These are phyloP conservation scores for Cutaneotrichosporon sp. DNA, from an alignment of 1,284 basidiomycete species.

Conservation along the genomic window DNA sequence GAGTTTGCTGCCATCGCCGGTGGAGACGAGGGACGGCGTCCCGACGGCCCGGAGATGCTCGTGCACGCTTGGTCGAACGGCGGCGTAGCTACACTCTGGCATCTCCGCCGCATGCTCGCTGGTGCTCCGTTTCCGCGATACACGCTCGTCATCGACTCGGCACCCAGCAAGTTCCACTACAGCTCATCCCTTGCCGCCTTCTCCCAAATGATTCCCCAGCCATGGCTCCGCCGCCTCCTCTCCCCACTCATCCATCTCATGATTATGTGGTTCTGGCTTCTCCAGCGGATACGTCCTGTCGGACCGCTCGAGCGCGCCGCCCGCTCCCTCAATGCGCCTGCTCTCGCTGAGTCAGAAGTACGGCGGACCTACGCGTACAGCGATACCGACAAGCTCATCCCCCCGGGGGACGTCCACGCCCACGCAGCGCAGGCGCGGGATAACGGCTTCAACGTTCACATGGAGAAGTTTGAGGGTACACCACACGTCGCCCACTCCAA, in stretches of 20 bases:
- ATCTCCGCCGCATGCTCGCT: neutral
- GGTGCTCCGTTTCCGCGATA: slow-evolving; percentile 2
- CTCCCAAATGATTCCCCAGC: neutral
- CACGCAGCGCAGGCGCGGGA: slow-evolving; percentile 8
- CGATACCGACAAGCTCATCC: slow-evolving; percentile 16
- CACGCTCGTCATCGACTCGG: slow-evolving; percentile 12
- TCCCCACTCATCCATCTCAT: slow-evolving; percentile 7
- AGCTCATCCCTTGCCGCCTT: slow-evolving; percentile 5
- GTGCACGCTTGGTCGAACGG: slow-evolving; percentile 19
- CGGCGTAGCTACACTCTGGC: slow-evolving; percentile 4
- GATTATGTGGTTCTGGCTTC: slow-evolving; percentile 10
- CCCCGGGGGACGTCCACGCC: slow-evolving; percentile 8
- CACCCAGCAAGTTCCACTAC: slow-evolving; percentile 15
- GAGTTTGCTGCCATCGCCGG: neutral
- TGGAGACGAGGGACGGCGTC: neutral
- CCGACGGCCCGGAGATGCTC: slow-evolving; percentile 5
- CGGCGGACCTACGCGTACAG: slow-evolving; percentile 16
- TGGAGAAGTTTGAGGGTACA: slow-evolving; percentile 14
- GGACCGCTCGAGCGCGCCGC: slow-evolving; percentile 4
- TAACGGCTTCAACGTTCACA: slow-evolving; percentile 8
- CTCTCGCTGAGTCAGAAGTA: neutral
- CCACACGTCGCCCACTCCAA: slow-evolving; percentile 17
- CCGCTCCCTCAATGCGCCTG: slow-evolving; percentile 2
- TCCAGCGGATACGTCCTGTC: neutral
- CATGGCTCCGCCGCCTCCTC: slow-evolving; percentile 5